Percentiles rank a stretch among this genome's conserved stretches.
Evolutionary conservation across 1,284 basidiomycete species (phyloP).

Genomic region (Pulveroboletus sp.): DNA sequence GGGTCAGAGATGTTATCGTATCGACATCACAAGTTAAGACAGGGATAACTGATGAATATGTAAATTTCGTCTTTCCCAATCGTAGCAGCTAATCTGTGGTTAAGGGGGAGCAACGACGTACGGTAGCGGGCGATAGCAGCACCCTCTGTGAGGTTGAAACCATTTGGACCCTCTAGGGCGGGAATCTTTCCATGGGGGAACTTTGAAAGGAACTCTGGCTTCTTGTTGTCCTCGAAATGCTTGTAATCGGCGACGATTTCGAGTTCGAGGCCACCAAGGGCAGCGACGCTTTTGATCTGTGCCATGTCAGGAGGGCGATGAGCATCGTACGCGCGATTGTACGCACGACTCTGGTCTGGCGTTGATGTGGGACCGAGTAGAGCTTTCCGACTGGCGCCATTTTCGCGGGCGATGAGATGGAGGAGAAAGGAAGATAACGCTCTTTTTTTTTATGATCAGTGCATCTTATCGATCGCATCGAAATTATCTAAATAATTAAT

Average conservation of each 20-base stretch:
- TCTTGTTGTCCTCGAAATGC: conserved; percentile 76
- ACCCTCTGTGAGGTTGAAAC: conserved; percentile 80
- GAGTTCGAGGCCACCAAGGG: conserved; percentile 69
- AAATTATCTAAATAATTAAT: conserved; percentile 23
- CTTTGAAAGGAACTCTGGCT: conserved; percentile 74
- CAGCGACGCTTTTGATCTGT: conserved; percentile 75
- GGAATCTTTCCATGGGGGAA: conserved; percentile 88
- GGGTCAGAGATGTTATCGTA: conserved; percentile 42
- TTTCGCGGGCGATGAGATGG: conserved; percentile 30
- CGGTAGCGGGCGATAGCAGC: conserved; percentile 85
- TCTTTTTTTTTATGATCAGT: conserved; percentile 30
- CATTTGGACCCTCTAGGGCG: conserved; percentile 76
- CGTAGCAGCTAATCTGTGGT: conserved; percentile 11
- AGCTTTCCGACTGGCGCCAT: conserved; percentile 65
- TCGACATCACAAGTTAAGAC: conserved; percentile 61
- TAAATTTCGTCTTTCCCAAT: conserved; percentile 27
- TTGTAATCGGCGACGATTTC: conserved; percentile 59
- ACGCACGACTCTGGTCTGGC: conserved; percentile 54
- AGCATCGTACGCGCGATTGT: background rate
- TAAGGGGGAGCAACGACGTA: conserved; percentile 53
- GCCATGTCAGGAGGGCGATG: conserved; percentile 2
- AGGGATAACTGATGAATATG: conserved; percentile 55
- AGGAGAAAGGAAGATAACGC: conserved; percentile 6
- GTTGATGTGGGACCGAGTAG: conserved; percentile 48
- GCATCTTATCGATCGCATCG: conserved; percentile 37